Conservation (phyloP, 164 flowering plant species). For the Piper betle region DNA sequence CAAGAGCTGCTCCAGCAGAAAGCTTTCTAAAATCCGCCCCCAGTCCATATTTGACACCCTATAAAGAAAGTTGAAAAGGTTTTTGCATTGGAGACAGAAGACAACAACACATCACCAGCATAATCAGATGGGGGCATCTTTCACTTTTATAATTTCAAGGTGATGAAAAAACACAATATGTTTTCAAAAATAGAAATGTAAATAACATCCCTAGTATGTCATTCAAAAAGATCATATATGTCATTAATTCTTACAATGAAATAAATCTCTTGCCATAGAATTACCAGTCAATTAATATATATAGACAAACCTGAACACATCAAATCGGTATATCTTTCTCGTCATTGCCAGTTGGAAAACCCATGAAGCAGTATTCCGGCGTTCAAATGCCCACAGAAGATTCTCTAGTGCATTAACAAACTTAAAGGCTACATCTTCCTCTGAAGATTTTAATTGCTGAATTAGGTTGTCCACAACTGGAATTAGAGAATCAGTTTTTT, state of each 20-base stretch:
- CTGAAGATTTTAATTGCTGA: conserved; percentile 41
- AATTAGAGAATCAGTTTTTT: conserved; percentile 46
- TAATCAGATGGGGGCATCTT: background rate
- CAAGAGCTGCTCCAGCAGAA: conserved; percentile 96
- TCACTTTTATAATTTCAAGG: too few species aligned
- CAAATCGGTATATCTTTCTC: conserved; percentile 49
- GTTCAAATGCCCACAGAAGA: conserved; percentile 93
- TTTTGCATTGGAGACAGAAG: background rate
- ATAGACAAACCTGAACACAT: conserved; percentile 54
- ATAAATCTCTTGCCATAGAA: too few species aligned
- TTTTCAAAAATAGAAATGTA: too few species aligned
- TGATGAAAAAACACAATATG: too few species aligned
- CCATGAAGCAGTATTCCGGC: conserved; percentile 91
- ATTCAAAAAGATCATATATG: too few species aligned
- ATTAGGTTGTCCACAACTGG: conserved; percentile 48
- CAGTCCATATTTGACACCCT: conserved; percentile 96
- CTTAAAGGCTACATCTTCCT: conserved; percentile 79
- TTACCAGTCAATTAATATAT: too few species aligned
- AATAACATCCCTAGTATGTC: too few species aligned
- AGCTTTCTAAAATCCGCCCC: conserved; percentile 96
- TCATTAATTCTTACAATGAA: too few species aligned
- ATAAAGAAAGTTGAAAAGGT: conserved; percentile 4
- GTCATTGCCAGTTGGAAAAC: conserved; percentile 81
- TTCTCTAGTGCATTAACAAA: conserved; percentile 86
- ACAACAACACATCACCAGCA: background rate